A percentile compares a stretch with the other conserved stretches of the same genome.
phyloP scores from a whole-genome alignment of 805 yeast species.

The Yarrowia sp. region DNA sequence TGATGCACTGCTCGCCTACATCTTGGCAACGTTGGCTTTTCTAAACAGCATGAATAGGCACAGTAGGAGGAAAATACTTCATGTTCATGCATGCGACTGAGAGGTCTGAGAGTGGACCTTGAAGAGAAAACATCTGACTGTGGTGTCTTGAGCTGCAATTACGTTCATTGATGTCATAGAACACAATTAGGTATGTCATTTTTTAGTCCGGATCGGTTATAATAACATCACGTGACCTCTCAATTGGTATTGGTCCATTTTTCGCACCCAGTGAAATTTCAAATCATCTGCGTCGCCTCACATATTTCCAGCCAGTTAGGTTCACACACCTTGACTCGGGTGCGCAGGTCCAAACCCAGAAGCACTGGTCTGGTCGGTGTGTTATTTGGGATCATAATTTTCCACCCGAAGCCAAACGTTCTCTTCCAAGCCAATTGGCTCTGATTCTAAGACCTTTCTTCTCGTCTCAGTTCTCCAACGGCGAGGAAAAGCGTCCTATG shows the following conservation, averaged over 20 bases:
- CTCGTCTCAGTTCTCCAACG: neutral
- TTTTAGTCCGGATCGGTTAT: too few species aligned
- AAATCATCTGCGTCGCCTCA: neutral
- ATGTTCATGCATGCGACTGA: neutral
- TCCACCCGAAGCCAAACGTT: neutral
- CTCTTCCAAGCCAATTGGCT: neutral
- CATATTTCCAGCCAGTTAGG: slow-evolving; percentile 1
- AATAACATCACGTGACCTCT: neutral
- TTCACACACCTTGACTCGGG: neutral
- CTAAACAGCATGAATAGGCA: neutral
- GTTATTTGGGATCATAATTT: neutral
- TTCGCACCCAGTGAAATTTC: neutral
- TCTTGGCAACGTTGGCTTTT: slow-evolving; percentile 10
- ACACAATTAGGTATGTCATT: too few species aligned
- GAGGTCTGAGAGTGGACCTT: neutral
- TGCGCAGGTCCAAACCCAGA: slow-evolving; percentile 22
- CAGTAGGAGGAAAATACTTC: neutral
- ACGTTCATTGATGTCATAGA: neutral
- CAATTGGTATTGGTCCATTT: neutral
- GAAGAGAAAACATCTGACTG: neutral
- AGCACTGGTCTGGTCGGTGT: neutral
- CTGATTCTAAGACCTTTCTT: neutral
- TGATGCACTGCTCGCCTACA: slow-evolving; percentile 8
- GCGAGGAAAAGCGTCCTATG: neutral
- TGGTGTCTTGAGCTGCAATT: neutral